Base-by-base conservation (phyloP, 2,329 filamentous ascomycete genomes). In the Trichoderma hamatum region DNA sequence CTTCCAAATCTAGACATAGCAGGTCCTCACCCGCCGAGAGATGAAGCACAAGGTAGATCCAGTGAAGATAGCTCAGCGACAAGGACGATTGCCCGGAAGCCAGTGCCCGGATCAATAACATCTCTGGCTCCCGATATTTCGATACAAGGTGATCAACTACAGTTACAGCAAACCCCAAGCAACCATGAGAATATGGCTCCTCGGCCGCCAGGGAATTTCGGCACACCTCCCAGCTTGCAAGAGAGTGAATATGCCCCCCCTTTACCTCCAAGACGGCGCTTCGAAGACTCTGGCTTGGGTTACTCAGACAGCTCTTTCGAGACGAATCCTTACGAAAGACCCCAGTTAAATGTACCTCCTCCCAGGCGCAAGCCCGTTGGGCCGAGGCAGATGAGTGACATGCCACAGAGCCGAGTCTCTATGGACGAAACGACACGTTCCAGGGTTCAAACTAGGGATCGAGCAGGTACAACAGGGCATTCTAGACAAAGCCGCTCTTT, bases 51-150 rank as follows among this genome's bases (percentile, higher is more conserved):
- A 59, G 77, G 80, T 70, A 79, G 81, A 58, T 81, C 82, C 34
- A 84, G 84, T 72, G 78, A 81, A 62, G 83, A 85, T 65, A 82
- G 80, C 70, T 74, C 78, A 19, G 79, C 78, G 58, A 77, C 77
- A 60, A 75, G 76, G 34, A 84, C 85, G 28, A 87, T 88, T 56
- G 81, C 79, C 39, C 80, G 86, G 71, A 88, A 88, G 72, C 86
- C 86, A 1, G 68, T 88, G 26, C 83, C 84, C 54, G 72, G 78
- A 30, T 74, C 73, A 13, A 72, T 75, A 14, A 73, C 73, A 16
- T 75, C 79, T 3, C 39, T 74, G 9, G 75, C 75, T 2, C 74
- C 77, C 11, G 74, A 78, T n/a, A 71, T 69, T 56, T 65, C 72
- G 26, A 46, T 71, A 39, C 39, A 68, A 60, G 28, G 62, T 34